Conservation (phyloP, 2,329 filamentous ascomycete species). For the Curvularia verruculosa region DNA sequence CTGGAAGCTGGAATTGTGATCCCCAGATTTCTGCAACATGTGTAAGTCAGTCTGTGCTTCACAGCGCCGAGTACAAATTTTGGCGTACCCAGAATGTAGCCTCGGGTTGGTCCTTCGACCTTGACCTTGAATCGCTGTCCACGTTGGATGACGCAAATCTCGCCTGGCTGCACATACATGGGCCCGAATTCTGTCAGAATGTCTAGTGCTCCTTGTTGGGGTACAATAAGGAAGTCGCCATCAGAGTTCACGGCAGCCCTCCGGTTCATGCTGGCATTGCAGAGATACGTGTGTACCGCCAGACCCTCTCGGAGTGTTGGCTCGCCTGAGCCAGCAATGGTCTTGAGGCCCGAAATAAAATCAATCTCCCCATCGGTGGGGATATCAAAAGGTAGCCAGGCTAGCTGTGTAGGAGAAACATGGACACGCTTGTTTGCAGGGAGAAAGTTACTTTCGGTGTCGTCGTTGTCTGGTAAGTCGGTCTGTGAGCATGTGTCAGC, state of each 20-base stretch:
- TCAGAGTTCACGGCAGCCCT: constrained; percentile 64
- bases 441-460: constrained; percentile 47
- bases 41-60: constrained; percentile 9
- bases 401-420: constrained; percentile 46
- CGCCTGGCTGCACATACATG: constrained; percentile 76
- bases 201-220: constrained; percentile 75
- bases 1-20: constrained; percentile 48
- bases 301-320: constrained; percentile 47
- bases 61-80: background rate
- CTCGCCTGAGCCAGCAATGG: constrained; percentile 48
- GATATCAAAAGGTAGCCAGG: constrained; percentile 47
- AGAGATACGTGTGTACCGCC: constrained; percentile 44
- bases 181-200: constrained; percentile 79
- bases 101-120: constrained; percentile 68
- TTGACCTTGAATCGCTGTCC: constrained; percentile 75
- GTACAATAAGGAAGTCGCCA: constrained; percentile 77
- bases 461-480: constrained; percentile 43
- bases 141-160: constrained; percentile 77
- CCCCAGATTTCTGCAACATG: constrained; percentile 46
- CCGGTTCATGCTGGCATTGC: constrained; percentile 46
- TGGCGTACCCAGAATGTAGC: constrained; percentile 68
- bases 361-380: constrained; percentile 41
- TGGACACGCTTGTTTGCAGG: constrained; percentile 46
- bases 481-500: constrained; percentile 41
- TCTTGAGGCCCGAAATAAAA: constrained; percentile 46